These are phyloP conservation scores for Westerdykella ornata DNA, from an alignment of 2,329 filamentous ascomycete species.

Conservation along the genomic window DNA sequence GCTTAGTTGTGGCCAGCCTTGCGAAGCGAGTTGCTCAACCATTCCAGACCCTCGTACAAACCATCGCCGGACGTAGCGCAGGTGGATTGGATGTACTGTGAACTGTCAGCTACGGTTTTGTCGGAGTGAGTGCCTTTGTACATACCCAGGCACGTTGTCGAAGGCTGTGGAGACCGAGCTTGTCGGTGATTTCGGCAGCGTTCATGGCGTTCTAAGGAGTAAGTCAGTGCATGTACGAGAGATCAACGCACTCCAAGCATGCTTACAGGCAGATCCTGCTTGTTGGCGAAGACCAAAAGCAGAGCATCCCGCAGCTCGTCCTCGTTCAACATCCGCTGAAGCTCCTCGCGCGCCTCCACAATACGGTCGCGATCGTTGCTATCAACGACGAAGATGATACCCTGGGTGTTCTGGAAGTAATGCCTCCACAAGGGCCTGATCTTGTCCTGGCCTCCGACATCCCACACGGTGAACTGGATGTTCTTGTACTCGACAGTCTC, in stretches of 20 bases:
- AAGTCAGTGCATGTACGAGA: slow-evolving; percentile 10
- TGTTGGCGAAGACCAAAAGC: slow-evolving; percentile 94
- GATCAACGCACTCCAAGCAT: background rate
- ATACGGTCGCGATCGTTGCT: slow-evolving; percentile 86
- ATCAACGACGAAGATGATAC: slow-evolving; percentile 97
- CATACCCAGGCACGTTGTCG: slow-evolving; percentile 98
- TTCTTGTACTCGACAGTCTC: slow-evolving; percentile 99
- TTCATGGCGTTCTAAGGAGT: slow-evolving; percentile 93
- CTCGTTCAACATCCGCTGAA: slow-evolving; percentile 96
- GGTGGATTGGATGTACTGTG: slow-evolving; percentile 94
- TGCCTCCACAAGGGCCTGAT: slow-evolving; percentile 95
- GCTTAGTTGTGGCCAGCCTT: slow-evolving; percentile 47
- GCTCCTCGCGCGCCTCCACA: slow-evolving; percentile 84
- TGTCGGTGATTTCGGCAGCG: slow-evolving; percentile 98
- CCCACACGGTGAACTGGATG: slow-evolving; percentile 99
- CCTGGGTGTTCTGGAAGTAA: slow-evolving; percentile 94
- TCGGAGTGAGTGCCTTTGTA: slow-evolving; percentile 32
- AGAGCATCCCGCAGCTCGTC: slow-evolving; percentile 95
- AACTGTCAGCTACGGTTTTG: slow-evolving; percentile 16
- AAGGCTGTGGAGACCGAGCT: slow-evolving; percentile 98
- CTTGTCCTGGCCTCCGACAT: slow-evolving; percentile 98
- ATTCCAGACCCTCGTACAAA: slow-evolving; percentile 94
- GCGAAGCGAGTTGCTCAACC: slow-evolving; percentile 50
- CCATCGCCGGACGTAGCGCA: slow-evolving; percentile 98
- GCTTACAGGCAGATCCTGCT: slow-evolving; percentile 89